Conservation (phyloP, 2,329 filamentous ascomycete species). For the Botrytis porri region DNA sequence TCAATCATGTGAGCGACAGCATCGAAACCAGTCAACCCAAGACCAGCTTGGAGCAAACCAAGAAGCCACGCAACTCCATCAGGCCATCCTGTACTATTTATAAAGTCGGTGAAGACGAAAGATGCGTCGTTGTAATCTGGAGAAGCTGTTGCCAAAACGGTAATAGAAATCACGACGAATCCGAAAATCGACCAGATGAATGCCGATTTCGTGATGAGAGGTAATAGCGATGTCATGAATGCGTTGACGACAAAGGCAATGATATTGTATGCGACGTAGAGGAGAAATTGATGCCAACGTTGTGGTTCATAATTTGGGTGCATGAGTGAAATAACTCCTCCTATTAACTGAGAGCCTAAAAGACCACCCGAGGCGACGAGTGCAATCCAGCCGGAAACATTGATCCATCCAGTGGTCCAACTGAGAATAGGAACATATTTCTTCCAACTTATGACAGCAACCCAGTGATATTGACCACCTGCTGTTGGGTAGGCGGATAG, state of each 20-base stretch:
- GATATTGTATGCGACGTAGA: conserved; percentile 50
- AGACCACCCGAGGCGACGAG: conserved; percentile 54
- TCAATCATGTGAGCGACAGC: conserved; percentile 48
- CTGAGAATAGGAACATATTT: conserved; percentile 43
- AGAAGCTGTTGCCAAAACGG: conserved; percentile 51
- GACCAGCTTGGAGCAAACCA: conserved; percentile 51
- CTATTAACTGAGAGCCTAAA: conserved; percentile 51
- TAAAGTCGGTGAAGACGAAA: conserved; percentile 54
- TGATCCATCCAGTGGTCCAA: conserved; percentile 49
- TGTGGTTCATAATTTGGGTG: conserved; percentile 49
- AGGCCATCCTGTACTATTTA: conserved; percentile 52
- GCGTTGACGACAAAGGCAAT: conserved; percentile 48
- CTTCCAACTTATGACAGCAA: conserved; percentile 52
- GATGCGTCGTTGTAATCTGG: conserved; percentile 48
- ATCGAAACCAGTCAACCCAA: conserved; percentile 49
- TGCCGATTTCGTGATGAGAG: conserved; percentile 48
- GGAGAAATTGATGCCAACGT: conserved; percentile 45
- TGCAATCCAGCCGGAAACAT: conserved; percentile 43
- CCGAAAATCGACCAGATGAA: conserved; percentile 52
- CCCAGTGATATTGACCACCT: conserved; percentile 57
- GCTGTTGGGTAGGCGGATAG: conserved; percentile 54
- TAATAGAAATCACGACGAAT: conserved; percentile 51
- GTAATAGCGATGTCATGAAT: conserved; percentile 48
- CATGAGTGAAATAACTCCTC: conserved; percentile 51
- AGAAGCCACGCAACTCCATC: conserved; percentile 50